These are phyloP conservation scores for Ilyonectria robusta DNA, from an alignment of 2,329 filamentous ascomycete species.

Conservation along the genomic window DNA sequence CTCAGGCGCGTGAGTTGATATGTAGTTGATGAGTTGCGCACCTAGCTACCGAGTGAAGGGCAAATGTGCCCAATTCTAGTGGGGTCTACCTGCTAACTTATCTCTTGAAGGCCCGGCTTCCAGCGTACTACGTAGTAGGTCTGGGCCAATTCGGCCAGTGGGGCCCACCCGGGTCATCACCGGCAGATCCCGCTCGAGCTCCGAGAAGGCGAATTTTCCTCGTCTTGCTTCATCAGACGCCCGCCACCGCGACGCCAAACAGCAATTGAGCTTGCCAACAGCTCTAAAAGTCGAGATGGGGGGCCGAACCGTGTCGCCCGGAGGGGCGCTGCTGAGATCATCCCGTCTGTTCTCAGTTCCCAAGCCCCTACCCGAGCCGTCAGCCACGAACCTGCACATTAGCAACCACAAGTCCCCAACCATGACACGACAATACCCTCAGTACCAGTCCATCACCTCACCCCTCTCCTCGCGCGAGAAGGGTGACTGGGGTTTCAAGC, in stretches of 20 bases:
- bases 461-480: conserved; percentile 78
- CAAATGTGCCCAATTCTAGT: conserved; percentile 38
- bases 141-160: conserved; percentile 39
- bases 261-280: conserved; percentile 50
- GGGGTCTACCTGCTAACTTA: conserved; percentile 31
- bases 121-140: not conserved
- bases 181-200: conserved; percentile 48
- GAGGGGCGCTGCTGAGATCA: conserved; percentile 80
- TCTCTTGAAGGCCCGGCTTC: conserved; percentile 7
- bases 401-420: conserved; percentile 55
- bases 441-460: conserved; percentile 85
- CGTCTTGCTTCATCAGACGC: conserved; percentile 34
- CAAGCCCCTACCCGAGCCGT: conserved; percentile 77
- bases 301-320: conserved; percentile 66
- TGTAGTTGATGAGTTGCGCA: conserved; percentile 26
- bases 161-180: conserved; percentile 49
- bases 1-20: conserved; percentile 26
- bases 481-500: conserved; percentile 95
- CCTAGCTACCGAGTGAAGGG: conserved; percentile 11
- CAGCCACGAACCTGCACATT: conserved; percentile 59
- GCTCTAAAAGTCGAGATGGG: conserved; percentile 51
- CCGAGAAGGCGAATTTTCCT: conserved; percentile 50
- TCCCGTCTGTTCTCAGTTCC: conserved; percentile 94
- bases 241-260: conserved; percentile 39
- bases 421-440: conserved; percentile 82